Base-by-base conservation (phyloP, 805 yeast genomes). In the Saccharomycopsis olivae region DNA sequence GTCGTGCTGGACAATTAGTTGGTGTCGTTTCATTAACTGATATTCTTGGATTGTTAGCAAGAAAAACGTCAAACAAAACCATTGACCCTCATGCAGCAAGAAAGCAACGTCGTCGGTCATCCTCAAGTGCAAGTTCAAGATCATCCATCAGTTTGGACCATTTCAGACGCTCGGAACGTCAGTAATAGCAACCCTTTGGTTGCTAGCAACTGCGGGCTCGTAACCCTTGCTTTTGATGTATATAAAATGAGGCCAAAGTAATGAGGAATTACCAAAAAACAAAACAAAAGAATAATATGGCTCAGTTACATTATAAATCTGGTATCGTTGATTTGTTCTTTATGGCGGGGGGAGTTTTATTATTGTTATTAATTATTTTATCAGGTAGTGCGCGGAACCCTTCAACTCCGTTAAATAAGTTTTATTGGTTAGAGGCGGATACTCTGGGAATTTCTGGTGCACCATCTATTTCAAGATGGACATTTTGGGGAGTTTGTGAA, bases 1-100 rank as follows among this genome's bases (percentile, higher is more conserved):
- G 79, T 33, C 65, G 78, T 38, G 75, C 85, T 2, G 96, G 96
- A 13, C 82, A 78, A 54, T 68, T 89, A 46, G 74, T 85, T 40
- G 97, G 97, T 30, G 97, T 92, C 19, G 77, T 92, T 2, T 84
- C 96, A 3, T 64, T 92, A 50, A 89, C 97, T 1, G 98, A 89
- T 59, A 79, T 89, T 25, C 62, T 92, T 36, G 84, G 88, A 14
- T 61, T 86, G 33, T 69, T 89, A 47, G 95, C 95, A 6, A 70
- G 77, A 50, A 72, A 72, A 52, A 45, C 51, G 2, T 49, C 55
- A 27, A 40, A 42, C 29, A 65, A 64, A 40, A 55, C 56, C 36
- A 77, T 85, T 18, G 96, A 89, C 55, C 97, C 98, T 3, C 75
- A 69, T 29, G 69, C 73, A 39, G 96, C 96, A 2, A 74, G 48